Base-by-base conservation (phyloP, 306 rosid genomes). In the Trifolium repens region DNA sequence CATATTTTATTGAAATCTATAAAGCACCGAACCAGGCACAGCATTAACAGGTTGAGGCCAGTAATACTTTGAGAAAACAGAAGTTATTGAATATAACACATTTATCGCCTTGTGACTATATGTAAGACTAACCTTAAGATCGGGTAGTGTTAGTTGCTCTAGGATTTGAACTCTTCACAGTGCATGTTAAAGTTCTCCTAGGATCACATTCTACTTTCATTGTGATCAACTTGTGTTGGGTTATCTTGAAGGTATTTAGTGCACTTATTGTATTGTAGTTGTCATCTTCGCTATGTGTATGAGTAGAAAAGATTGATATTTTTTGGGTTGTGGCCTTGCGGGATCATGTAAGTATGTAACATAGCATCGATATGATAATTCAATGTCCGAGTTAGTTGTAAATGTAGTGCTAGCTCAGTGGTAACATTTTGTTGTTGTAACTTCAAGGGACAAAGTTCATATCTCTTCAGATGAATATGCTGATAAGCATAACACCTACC, bases 321-420 rank as follows among this genome's bases (percentile, higher is more conserved):
- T 40, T 32, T 43, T 39, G 50, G 16, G 30, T 65, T 9, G 5
- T 40, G 50, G 24, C 24, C 24, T 22, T 22, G 0, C 24, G 1
- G 70, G 49, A 64, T 64, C 69, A 40, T 5, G 11, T 43, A 9
- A 9, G 44, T 26, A 30, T 3, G 34, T 30, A 30, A 32, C 35
- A 26, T 67, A 67, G 55, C 34, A 42, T 22, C 44, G 44, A 57
- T 16, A 64, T 22, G 72, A 67, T 67, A 43, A 24, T 67, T 43
- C 55, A 43, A 24, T 67, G 15, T 43, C 12, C 12, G 39, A 32
- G 35, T 32, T 32, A 32, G 35, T 32, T 32, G 35, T 32, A 32
- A 4, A 32, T 32, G 35, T 30, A 30, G 34, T 32, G 42, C 42
- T 39, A 39, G 42, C 42, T 39, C 42, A 7, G 42, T 39, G 9